phyloP scores from a whole-genome alignment of 345 rosid genomes.

The Populus pruinosa region DNA sequence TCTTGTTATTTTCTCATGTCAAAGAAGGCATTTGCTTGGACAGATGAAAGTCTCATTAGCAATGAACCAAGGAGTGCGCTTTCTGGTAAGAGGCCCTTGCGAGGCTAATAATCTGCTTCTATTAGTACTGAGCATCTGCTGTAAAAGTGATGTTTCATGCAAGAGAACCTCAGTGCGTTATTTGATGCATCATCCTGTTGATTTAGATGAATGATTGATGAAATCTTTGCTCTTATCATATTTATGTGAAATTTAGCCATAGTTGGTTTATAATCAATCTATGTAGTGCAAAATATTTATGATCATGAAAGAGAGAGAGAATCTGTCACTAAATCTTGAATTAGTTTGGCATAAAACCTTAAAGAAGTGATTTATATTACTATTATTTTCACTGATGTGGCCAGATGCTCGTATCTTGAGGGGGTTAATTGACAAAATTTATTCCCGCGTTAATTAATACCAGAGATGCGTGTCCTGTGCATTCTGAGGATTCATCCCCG shows the following conservation, averaged over 20 bases:
- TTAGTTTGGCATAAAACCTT: not conserved
- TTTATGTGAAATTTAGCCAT: not conserved
- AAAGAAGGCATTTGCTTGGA: not conserved
- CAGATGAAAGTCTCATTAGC: not conserved
- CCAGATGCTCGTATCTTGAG: not conserved
- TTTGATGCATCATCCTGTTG: not conserved
- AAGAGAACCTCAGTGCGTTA: not conserved
- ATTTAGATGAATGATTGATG: no score
- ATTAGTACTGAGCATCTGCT: not conserved
- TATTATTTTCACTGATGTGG: not conserved
- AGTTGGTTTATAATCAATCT: not conserved
- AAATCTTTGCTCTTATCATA: no score
- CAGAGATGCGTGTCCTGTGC: not conserved
- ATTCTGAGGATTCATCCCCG: not conserved
- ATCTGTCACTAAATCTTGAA: not conserved
- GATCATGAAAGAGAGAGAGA: not conserved
- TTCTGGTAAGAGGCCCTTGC: not conserved
- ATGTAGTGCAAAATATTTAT: not conserved
- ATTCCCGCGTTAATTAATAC: not conserved
- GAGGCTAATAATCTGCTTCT: not conserved
- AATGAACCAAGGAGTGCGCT: not conserved
- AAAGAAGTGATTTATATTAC: not conserved
- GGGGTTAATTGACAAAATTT: not conserved
- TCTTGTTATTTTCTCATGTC: not conserved
- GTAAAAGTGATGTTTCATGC: not conserved